Conservation (phyloP, 345 rosid genomes). For the Draba incana region DNA sequence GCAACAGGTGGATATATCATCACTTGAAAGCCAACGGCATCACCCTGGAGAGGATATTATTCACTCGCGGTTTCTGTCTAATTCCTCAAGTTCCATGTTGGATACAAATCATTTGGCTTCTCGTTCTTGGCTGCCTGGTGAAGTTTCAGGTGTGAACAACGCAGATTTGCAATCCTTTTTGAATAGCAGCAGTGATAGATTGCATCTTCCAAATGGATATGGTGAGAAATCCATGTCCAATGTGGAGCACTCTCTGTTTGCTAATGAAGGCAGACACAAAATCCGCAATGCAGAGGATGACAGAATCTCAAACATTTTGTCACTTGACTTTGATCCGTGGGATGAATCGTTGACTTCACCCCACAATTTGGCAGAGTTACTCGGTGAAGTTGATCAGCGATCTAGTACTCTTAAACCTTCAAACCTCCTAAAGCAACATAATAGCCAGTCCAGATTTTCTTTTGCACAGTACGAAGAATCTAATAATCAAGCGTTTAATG, state of each 20-base stretch:
- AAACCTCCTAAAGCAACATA: conserved; percentile 64
- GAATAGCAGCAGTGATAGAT: conserved; percentile 47
- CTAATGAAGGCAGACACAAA: conserved; percentile 49
- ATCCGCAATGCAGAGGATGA: conserved; percentile 53
- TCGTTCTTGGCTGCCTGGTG: conserved; percentile 48
- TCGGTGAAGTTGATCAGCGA: conserved; percentile 61
- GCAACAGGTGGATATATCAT: conserved; percentile 62
- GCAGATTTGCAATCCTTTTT: conserved; percentile 42
- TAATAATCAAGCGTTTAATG: conserved; percentile 47
- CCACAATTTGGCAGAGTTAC: conserved; percentile 54
- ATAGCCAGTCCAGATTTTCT: conserved; percentile 86
- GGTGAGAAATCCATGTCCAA: conserved; percentile 48
- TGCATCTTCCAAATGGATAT: conserved; percentile 54
- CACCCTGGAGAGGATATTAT: conserved; percentile 62
- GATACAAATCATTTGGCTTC: conserved; percentile 51
- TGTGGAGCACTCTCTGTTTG: conserved; percentile 43
- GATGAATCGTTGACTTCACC: conserved; percentile 72
- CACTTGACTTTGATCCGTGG: conserved; percentile 76
- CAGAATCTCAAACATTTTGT: conserved; percentile 69
- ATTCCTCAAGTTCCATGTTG: conserved; percentile 49
- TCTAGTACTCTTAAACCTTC: conserved; percentile 55
- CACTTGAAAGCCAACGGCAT: conserved; percentile 63
- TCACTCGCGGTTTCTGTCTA: conserved; percentile 46
- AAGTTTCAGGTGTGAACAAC: conserved; percentile 35
- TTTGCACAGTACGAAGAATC: conserved; percentile 86